phyloP scores from a whole-genome alignment of 805 yeast species.

The Monosporozyma siamensis region DNA sequence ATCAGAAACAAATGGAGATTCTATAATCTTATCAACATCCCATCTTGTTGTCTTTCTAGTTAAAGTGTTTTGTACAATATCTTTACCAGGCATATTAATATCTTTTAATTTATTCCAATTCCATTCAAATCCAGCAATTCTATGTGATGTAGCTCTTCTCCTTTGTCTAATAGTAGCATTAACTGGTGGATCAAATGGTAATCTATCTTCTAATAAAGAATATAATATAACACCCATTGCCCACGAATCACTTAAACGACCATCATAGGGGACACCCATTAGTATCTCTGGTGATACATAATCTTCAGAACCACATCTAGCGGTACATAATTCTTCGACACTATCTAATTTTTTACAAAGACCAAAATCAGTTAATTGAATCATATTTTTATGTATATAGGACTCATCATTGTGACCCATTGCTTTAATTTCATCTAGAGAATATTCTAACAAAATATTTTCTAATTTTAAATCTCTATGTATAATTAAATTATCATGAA shows the following conservation, averaged over 20 bases:
- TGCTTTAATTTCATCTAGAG: conserved; percentile 27
- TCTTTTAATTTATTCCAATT: conserved; percentile 49
- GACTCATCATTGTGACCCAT: not conserved
- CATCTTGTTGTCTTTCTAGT: conserved; percentile 27
- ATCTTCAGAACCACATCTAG: conserved; percentile 94
- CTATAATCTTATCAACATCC: conserved; percentile 18
- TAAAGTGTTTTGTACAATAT: conserved; percentile 24
- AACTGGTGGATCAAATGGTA: conserved; percentile 89
- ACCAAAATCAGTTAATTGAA: conserved; percentile 81
- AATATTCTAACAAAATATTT: conserved; percentile 50
- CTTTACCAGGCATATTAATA: conserved; percentile 13
- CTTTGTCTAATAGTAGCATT: conserved; percentile 31
- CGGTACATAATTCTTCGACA: conserved; percentile 49
- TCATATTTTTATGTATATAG: conserved; percentile 25
- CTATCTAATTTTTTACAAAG: conserved; percentile 61
- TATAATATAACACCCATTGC: conserved; percentile 88
- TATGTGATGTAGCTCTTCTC: conserved; percentile 52
- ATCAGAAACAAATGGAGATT: conserved; percentile 16
- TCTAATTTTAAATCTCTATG: conserved; percentile 92
- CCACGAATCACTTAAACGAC: conserved; percentile 89
- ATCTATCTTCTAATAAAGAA: conserved; percentile 69
- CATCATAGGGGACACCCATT: conserved; percentile 87
- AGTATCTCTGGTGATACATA: conserved; percentile 91
- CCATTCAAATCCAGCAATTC: conserved; percentile 93
- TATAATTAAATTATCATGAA: conserved; percentile 60